A percentile compares a stretch with the other conserved stretches of the same genome.
phyloP scores from a whole-genome alignment of 2,329 filamentous ascomycete genomes.

The Coniochaeta sp. region DNA sequence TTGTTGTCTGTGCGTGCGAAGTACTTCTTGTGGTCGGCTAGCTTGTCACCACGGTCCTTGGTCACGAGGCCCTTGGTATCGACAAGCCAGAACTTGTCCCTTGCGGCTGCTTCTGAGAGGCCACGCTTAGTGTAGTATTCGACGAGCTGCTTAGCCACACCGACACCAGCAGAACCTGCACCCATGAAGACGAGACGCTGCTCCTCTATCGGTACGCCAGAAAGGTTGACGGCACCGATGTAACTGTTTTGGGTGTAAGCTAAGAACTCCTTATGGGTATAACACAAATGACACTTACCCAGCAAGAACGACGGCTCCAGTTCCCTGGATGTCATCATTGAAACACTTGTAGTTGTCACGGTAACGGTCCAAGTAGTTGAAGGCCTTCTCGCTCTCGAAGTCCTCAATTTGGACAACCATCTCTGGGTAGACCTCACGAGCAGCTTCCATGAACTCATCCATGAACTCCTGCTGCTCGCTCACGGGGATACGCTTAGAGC shows the following conservation, averaged over 20 bases:
- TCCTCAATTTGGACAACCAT: constrained; percentile 91
- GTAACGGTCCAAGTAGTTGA: constrained; percentile 87
- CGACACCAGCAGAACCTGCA: constrained; percentile 89
- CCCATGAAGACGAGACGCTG: constrained; percentile 95
- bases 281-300: constrained; percentile 42
- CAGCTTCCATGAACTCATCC: constrained; percentile 93
- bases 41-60: constrained; percentile 82
- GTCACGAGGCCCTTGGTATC: constrained; percentile 96
- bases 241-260: constrained; percentile 52
- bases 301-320: constrained; percentile 86
- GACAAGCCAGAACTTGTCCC: constrained; percentile 92
- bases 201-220: constrained; percentile 76
- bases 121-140: constrained; percentile 94
- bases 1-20: constrained; percentile 59
- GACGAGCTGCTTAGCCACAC: constrained; percentile 95
- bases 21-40: constrained; percentile 82
- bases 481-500: constrained; percentile 69
- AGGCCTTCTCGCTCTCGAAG: constrained; percentile 88
- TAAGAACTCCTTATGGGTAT: background rate
- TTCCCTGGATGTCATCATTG: constrained; percentile 98
- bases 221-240: constrained; percentile 71
- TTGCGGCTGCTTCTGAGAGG: constrained; percentile 78
- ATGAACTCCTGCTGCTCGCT: constrained; percentile 84
- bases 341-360: constrained; percentile 87
- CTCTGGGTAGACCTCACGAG: constrained; percentile 62